These are phyloP conservation scores for Anthostomella pinea DNA, from an alignment of 2,329 filamentous ascomycete species.

Conservation along the genomic window DNA sequence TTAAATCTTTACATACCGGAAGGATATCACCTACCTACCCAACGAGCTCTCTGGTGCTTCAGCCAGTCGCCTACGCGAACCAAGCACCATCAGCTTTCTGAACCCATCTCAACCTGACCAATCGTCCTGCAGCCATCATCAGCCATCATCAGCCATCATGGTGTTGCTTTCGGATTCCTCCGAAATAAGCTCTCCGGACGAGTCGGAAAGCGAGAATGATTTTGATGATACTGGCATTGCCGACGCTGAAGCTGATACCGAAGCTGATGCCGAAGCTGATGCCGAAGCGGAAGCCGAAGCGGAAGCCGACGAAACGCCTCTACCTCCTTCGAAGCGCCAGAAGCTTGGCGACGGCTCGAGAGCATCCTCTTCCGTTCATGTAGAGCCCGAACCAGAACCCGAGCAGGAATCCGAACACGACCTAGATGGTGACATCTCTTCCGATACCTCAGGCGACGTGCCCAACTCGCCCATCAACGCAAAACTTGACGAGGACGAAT, in stretches of 20 bases:
- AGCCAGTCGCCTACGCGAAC: too few relatives aligned
- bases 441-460: slow-evolving; percentile 84
- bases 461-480: slow-evolving; percentile 68
- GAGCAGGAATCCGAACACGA: slow-evolving; percentile 37
- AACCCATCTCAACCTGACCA: too few relatives aligned
- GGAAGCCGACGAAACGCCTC: slow-evolving; percentile 28
- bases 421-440: slow-evolving; percentile 71
- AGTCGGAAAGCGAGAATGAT: slow-evolving; percentile 32
- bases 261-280: slow-evolving; percentile 12
- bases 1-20: too few relatives aligned
- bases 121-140: neutral
- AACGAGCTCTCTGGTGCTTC: too few relatives aligned
- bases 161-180: slow-evolving; percentile 31
- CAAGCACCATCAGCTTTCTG: too few relatives aligned
- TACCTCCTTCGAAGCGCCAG: slow-evolving; percentile 36
- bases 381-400: slow-evolving; percentile 46
- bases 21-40: too few relatives aligned
- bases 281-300: too few relatives aligned
- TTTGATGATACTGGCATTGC: slow-evolving; percentile 24
- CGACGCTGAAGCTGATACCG: too few relatives aligned
- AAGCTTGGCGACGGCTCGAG: slow-evolving; percentile 34
- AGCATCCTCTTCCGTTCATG: slow-evolving; percentile 48
- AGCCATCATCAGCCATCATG: slow-evolving; percentile 16
- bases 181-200: slow-evolving; percentile 32
- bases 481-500: slow-evolving; percentile 70